Evolutionary conservation across 495 filamentous ascomycete genomes (phyloP).

Genomic region (Aspergillus leporis): DNA sequence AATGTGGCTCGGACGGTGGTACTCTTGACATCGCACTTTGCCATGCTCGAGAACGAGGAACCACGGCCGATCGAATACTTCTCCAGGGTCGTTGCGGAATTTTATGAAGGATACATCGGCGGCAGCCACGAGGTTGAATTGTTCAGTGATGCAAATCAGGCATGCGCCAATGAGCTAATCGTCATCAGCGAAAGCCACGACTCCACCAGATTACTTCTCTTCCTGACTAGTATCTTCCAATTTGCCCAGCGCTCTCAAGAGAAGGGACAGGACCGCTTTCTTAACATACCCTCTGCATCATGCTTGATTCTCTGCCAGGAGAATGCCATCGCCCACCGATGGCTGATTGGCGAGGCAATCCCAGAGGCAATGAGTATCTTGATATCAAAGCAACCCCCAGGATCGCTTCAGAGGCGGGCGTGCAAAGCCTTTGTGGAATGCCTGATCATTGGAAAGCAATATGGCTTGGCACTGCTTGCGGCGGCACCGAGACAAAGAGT

Average conservation of each 20-base stretch:
- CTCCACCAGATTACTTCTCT: constrained; percentile 23
- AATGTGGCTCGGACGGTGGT: constrained; percentile 25
- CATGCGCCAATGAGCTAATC: constrained; percentile 27
- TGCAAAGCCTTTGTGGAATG: constrained; percentile 26
- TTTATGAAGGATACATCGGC: constrained; percentile 34
- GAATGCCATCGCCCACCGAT: constrained; percentile 23
- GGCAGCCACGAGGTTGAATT: constrained; percentile 27
- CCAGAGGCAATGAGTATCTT: constrained; percentile 19
- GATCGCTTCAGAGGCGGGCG: constrained; percentile 25
- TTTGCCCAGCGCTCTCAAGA: constrained; percentile 18
- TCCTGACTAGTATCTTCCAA: constrained; percentile 28
- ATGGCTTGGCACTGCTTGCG: constrained; percentile 22
- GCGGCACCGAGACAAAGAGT: constrained; percentile 22
- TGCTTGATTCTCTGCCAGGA: constrained; percentile 28
- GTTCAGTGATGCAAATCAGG: constrained; percentile 29
- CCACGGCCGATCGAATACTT: constrained; percentile 31
- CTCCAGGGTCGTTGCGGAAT: constrained; percentile 27
- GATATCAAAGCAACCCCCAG: constrained; percentile 24
- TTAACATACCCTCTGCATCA: constrained; percentile 20
- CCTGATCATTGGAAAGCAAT: constrained; percentile 31
- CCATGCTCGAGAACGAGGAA: constrained; percentile 34
- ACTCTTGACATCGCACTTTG: constrained; percentile 27
- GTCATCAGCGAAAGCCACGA: constrained; percentile 26
- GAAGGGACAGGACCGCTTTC: constrained; percentile 23
- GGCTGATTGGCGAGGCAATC: constrained; percentile 28